Evolutionary conservation across 257 asterid genomes (phyloP).

Genomic region (Solanum sejunctum): DNA sequence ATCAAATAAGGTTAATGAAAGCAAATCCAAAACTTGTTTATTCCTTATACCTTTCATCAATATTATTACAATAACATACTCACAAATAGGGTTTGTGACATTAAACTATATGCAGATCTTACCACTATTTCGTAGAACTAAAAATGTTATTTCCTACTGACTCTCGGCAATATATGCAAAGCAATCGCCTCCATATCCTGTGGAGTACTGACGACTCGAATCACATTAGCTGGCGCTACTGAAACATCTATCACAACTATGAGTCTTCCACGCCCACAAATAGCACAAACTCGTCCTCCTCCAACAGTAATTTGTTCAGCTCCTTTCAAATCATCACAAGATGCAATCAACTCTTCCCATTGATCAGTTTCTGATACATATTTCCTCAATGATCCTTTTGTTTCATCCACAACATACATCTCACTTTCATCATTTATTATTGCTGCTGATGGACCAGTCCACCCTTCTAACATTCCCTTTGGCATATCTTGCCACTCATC

Average conservation of each 20-base stretch:
- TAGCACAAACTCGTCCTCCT: slow-evolving; percentile 48
- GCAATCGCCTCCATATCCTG: slow-evolving; percentile 44
- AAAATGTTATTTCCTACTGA: neutral
- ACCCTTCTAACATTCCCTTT: slow-evolving; percentile 53
- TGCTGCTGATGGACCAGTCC: slow-evolving; percentile 50
- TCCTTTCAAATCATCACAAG: slow-evolving; percentile 32
- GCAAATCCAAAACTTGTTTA: neutral
- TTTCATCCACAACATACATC: slow-evolving; percentile 52
- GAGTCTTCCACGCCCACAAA: slow-evolving; percentile 19
- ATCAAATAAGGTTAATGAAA: neutral
- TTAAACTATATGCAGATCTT: too few relatives aligned
- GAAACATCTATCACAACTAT: slow-evolving; percentile 43
- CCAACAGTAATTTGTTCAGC: slow-evolving; percentile 47
- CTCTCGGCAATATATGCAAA: slow-evolving; percentile 59
- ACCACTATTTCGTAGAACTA: too few relatives aligned
- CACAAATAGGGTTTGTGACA: too few relatives aligned
- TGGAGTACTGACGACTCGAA: slow-evolving; percentile 41
- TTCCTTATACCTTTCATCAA: neutral
- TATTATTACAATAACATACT: neutral
- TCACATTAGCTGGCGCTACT: slow-evolving; percentile 16
- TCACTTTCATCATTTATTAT: slow-evolving; percentile 15
- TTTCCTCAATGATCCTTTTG: slow-evolving; percentile 31
- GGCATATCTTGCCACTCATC: slow-evolving; percentile 52
- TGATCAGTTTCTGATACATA: slow-evolving; percentile 33
- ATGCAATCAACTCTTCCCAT: slow-evolving; percentile 44